phyloP scores from a whole-genome alignment of 768 basidiomycete genomes.

The Tricholoma sp. region DNA sequence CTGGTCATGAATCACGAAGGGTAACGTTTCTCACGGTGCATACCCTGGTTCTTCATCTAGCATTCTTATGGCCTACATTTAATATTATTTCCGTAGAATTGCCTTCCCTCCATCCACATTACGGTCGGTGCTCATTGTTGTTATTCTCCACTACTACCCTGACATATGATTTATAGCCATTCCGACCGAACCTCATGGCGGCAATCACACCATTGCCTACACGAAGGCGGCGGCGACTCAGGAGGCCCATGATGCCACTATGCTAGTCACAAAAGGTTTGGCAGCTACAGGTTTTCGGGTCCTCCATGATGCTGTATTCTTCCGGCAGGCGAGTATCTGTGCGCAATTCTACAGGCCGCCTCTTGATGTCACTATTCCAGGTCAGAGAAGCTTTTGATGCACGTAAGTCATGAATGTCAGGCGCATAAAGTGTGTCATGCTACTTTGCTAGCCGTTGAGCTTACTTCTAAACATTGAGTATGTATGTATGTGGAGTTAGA shows the following conservation, averaged over 20 bases:
- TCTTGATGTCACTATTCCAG: conserved; percentile 6
- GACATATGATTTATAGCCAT: conserved; percentile 44
- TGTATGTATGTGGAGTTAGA: too few relatives aligned
- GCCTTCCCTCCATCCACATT: conserved; percentile 61
- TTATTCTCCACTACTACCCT: conserved; percentile 19
- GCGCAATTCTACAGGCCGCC: neutral
- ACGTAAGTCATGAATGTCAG: neutral
- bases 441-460: too few relatives aligned
- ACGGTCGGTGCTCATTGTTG: conserved; percentile 33
- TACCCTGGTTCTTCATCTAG: neutral
- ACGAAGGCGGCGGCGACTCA: conserved; percentile 50
- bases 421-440: too few relatives aligned
- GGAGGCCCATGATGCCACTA: conserved; percentile 58
- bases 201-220: conserved; percentile 74
- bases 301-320: conserved; percentile 54
- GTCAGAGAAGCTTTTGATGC: conserved; percentile 20
- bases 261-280: conserved; percentile 54
- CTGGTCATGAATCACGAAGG: conserved; percentile 33
- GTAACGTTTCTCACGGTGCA: conserved; percentile 67
- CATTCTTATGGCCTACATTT: conserved; percentile 7
- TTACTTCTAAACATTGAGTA: too few relatives aligned
- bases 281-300: conserved; percentile 59
- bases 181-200: conserved; percentile 62
- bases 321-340: conserved; percentile 35
- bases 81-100: conserved; percentile 35